These are phyloP conservation scores for Ambrosiella cleistominuta DNA, from an alignment of 2,329 filamentous ascomycete species.

Conservation along the genomic window DNA sequence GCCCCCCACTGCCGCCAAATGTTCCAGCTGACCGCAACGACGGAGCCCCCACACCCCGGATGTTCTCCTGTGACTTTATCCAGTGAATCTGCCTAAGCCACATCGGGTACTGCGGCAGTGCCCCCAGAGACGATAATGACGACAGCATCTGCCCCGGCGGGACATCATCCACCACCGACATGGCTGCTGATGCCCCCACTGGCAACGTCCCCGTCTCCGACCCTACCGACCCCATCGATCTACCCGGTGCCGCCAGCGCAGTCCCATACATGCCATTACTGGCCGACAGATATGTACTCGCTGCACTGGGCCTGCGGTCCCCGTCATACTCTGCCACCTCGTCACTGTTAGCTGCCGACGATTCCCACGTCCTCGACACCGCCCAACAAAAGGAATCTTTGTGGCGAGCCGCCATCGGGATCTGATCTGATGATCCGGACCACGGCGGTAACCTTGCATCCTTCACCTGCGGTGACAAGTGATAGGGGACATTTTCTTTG, in stretches of 20 bases:
- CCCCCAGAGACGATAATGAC: too few relatives aligned
- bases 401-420: slow-evolving; percentile 19
- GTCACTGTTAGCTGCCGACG: neutral
- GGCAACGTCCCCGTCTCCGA: slow-evolving; percentile 12
- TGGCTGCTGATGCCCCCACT: slow-evolving; percentile 5
- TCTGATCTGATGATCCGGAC: slow-evolving; percentile 20
- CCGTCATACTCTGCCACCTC: neutral
- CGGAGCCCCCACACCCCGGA: too few relatives aligned
- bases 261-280: too few relatives aligned
- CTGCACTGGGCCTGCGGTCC: too few relatives aligned
- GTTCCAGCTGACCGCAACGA: too few relatives aligned
- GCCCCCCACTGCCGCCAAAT: neutral
- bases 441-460: slow-evolving; percentile 37
- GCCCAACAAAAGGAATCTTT: slow-evolving; percentile 37
- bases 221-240: slow-evolving; percentile 14
- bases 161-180: neutral
- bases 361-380: slow-evolving; percentile 16
- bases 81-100: too few relatives aligned
- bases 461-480: slow-evolving; percentile 36
- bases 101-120: too few relatives aligned
- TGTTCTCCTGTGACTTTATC: too few relatives aligned
- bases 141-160: too few relatives aligned
- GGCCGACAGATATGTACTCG: too few relatives aligned
- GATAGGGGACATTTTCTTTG: slow-evolving; percentile 35
- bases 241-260: too few relatives aligned